Evolutionary conservation across 202 grass and related monocot genomes (phyloP).

Genomic region (Schoenoplectus tabernaemontani): DNA sequence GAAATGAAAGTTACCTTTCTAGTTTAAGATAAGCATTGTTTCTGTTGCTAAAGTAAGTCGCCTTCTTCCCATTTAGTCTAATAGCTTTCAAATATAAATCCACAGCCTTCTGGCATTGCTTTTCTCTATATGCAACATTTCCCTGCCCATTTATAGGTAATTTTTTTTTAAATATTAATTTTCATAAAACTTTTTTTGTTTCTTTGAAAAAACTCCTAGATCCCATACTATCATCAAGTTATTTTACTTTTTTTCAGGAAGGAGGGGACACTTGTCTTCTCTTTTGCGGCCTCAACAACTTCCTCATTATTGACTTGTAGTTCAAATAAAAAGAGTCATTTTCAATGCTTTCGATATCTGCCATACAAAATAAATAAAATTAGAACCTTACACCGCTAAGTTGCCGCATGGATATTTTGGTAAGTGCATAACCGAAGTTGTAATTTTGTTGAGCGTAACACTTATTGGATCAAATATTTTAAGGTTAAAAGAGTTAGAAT

Average conservation of each 20-base stretch:
- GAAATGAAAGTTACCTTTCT: slow-evolving; percentile 39
- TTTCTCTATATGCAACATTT: slow-evolving; percentile 89
- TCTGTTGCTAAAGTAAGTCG: slow-evolving; percentile 93
- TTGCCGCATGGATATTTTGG: too few species aligned
- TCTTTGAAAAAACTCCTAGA: neutral
- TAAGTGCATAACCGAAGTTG: too few species aligned
- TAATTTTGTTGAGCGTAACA: too few species aligned
- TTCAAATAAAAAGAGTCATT: too few species aligned
- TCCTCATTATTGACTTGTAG: slow-evolving; percentile 68
- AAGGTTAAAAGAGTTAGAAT: too few species aligned
- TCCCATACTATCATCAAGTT: neutral
- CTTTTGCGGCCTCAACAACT: slow-evolving; percentile 89
- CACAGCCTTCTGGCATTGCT: slow-evolving; percentile 84
- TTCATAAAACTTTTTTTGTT: neutral
- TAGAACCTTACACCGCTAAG: too few species aligned
- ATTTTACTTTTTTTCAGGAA: slow-evolving; percentile 2
- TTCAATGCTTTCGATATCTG: too few species aligned
- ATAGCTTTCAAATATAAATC: slow-evolving; percentile 88
- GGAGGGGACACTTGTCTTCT: slow-evolving; percentile 45
- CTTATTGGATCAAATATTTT: too few species aligned
- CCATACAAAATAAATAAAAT: too few species aligned
- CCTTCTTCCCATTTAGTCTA: slow-evolving; percentile 71
- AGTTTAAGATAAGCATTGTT: slow-evolving; percentile 83
- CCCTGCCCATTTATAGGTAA: slow-evolving; percentile 39
- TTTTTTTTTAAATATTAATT: too few species aligned